Evolutionary conservation across 768 basidiomycete genomes (phyloP), one percentile per base, ranked within the genome.

Genomic region (Rhizopogon roseolus): DNA sequence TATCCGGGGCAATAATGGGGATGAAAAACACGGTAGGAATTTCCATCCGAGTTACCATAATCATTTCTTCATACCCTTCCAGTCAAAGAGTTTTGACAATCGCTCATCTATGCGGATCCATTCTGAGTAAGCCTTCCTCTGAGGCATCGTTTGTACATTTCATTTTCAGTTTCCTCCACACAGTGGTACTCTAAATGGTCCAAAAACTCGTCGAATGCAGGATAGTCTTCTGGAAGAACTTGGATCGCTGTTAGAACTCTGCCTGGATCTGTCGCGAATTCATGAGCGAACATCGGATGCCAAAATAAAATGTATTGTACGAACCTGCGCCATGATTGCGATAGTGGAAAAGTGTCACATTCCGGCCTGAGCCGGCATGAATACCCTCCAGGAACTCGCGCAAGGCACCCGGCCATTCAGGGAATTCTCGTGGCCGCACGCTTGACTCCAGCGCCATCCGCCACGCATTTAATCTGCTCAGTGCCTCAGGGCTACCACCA

Each of bases 301-400:
- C 10, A 11, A 36, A 53, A 41, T 22, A 22, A 41, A 53, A 37
- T 28, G 32, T 16, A 41, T 49, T 36, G 32, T 32, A 76, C 86
- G 54, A 60, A 92, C 95, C 95, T 65, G 89, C 93, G 29, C 97
- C 97, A 55, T 98, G 96, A 67, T 98, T 98, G 52, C 97, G 81
- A 70, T 99, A 99, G 68, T 99, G 97, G 75, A 98, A 99, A 58
- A 99, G 68, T 1, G 93, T 89, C 45, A 99, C 92, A 68, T 95
- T 98, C 94, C 95, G 97, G 25, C 85, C 86, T 48, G 34, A n/a
- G 16, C 46, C 46, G 17, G 80, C 74, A 32, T 87, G 87, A 42
- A 99, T 66, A 3, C 88, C 90, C 28, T 85, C 75, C 55, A 99
- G 76, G 76, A 98, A 99, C 60, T 89, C 91, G 41, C 90, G 84